Percentiles rank a stretch among this genome's conserved stretches.
Evolutionary conservation across 2,329 filamentous ascomycete species (phyloP).

Genomic region (Alternaria gansuensis): DNA sequence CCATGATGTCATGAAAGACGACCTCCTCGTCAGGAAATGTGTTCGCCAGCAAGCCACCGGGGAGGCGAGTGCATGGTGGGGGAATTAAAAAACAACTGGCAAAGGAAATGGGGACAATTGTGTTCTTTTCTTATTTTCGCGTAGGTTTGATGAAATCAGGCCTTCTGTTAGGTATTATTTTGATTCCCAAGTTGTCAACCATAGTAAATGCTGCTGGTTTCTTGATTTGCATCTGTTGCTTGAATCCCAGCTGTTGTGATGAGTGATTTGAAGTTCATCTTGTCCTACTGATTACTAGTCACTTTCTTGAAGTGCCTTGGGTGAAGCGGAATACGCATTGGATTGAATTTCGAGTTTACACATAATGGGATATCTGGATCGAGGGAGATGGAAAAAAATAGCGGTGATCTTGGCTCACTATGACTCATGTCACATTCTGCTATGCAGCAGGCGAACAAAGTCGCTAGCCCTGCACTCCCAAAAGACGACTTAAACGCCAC

Average conservation of each 20-base stretch:
- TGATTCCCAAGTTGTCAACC: slow-evolving; percentile 6
- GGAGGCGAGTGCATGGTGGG: slow-evolving; percentile 2
- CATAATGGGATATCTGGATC: neutral
- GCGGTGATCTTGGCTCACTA: neutral
- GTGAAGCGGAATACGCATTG: neutral
- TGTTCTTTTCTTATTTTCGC: slow-evolving; percentile 5
- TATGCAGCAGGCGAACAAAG: slow-evolving; percentile 8
- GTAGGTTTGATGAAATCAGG: slow-evolving; percentile 3
- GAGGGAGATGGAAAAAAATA: neutral
- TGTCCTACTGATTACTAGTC: neutral
- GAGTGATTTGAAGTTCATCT: neutral
- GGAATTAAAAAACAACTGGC: neutral
- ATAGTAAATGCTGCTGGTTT: neutral
- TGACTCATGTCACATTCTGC: slow-evolving; percentile 4
- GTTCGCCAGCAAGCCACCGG: neutral
- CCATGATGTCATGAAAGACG: neutral
- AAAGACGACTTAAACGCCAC: slow-evolving; percentile 12
- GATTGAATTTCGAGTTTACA: neutral
- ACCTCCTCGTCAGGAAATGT: no score
- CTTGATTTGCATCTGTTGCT: neutral
- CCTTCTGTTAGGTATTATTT: slow-evolving; percentile 3
- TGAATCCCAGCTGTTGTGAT: neutral
- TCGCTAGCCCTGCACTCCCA: slow-evolving; percentile 2
- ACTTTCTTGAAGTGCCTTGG: neutral
- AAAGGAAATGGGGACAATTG: neutral